These are phyloP conservation scores for Casuarina cunninghamiana DNA, from an alignment of 306 rosid genomes.

Conservation along the genomic window DNA sequence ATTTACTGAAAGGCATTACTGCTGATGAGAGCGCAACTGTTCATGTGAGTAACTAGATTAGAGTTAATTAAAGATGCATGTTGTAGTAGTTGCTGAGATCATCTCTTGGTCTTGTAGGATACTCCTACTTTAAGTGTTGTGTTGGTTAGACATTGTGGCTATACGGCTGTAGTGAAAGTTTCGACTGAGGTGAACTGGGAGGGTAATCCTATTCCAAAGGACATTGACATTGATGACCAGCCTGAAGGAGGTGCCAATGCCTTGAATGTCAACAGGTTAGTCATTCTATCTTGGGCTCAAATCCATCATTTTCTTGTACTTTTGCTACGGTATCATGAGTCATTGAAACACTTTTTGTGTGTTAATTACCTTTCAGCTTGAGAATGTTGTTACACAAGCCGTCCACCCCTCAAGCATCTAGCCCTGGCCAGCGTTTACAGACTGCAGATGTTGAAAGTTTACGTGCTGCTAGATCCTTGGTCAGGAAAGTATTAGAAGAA, in stretches of 20 bases:
- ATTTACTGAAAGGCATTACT: constrained; percentile 94
- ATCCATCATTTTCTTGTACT: background rate
- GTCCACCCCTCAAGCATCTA: constrained; percentile 53
- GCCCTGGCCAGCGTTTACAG: constrained; percentile 45
- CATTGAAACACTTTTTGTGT: constrained; percentile 28
- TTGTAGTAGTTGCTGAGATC: constrained; percentile 15
- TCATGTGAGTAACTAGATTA: constrained; percentile 60
- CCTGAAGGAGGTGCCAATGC: constrained; percentile 98
- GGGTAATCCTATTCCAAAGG: constrained; percentile 53
- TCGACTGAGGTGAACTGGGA: constrained; percentile 57
- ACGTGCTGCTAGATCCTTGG: constrained; percentile 51
- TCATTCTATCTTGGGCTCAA: constrained; percentile 17
- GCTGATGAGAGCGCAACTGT: constrained; percentile 99
- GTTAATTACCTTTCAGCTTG: constrained; percentile 59
- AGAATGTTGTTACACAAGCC: constrained; percentile 80
- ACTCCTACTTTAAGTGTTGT: constrained; percentile 85
- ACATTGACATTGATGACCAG: constrained; percentile 88
- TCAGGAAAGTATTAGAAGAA: constrained; percentile 68
- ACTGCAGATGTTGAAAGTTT: constrained; percentile 54
- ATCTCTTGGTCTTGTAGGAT: constrained; percentile 61
- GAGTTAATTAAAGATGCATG: constrained; percentile 8
- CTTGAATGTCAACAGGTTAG: constrained; percentile 85
- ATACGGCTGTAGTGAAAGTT: constrained; percentile 92
- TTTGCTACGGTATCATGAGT: constrained; percentile 20
- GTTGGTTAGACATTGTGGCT: constrained; percentile 83